A percentile compares a stretch with the other conserved stretches of the same genome.
Conservation (phyloP, 2,329 filamentous ascomycete genomes). For the Talaromyces sp. region DNA sequence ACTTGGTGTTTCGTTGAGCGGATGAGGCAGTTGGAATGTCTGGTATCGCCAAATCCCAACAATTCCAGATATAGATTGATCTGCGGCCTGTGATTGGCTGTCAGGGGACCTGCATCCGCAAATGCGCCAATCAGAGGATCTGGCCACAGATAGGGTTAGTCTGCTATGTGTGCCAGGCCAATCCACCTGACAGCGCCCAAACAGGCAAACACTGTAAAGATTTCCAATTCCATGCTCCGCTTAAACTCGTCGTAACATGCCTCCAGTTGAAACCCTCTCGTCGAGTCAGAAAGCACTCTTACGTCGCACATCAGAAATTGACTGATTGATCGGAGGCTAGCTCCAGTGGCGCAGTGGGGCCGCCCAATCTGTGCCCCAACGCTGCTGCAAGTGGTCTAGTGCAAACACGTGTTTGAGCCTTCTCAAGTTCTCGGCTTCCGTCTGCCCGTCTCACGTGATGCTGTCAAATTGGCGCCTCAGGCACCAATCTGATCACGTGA, state of each 20-base stretch:
- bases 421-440: neutral
- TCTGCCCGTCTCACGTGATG: neutral
- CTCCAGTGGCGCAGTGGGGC: constrained; percentile 7
- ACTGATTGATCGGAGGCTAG: neutral
- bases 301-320: neutral
- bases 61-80: neutral
- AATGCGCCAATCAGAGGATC: neutral
- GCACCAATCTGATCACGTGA: too few relatives aligned
- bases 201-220: too few relatives aligned
- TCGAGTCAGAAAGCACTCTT: too few relatives aligned
- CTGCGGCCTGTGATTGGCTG: neutral
- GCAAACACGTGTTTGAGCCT: neutral
- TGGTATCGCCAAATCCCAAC: neutral
- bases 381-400: neutral
- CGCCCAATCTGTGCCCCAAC: constrained; percentile 5
- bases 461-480: too few relatives aligned
- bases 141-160: neutral
- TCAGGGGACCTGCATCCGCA: neutral
- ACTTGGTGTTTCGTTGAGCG: neutral
- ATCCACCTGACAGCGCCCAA: too few relatives aligned
- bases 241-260: too few relatives aligned
- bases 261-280: too few relatives aligned
- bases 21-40: neutral
- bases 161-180: too few relatives aligned
- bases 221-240: too few relatives aligned